These are phyloP conservation scores for Ophiostoma quercus DNA, from an alignment of 2,329 filamentous ascomycete genomes.

Conservation along the genomic window DNA sequence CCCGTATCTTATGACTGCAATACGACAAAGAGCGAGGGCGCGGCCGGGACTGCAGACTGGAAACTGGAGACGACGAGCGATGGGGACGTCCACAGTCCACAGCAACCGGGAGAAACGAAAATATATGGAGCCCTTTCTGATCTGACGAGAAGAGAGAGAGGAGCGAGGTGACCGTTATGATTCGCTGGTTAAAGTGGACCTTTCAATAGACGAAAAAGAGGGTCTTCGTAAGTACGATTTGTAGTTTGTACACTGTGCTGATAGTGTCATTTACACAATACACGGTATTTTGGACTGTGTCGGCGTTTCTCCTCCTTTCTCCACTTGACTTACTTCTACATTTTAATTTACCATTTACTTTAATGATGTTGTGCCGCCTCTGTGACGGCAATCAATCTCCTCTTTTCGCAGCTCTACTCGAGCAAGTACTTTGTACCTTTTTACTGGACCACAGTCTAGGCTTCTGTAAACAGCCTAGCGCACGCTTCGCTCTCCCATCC, in stretches of 20 bases:
- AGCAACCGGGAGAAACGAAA: conserved; percentile 13
- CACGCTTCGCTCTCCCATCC: not conserved
- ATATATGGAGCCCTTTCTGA: conserved; percentile 13
- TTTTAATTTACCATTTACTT: not conserved
- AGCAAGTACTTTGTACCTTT: not conserved
- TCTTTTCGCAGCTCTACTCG: not conserved
- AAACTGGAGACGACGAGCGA: not conserved
- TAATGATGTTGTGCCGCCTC: conserved; percentile 10
- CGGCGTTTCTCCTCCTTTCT: not conserved
- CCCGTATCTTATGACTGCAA: conserved; percentile 8
- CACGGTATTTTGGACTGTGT: not conserved
- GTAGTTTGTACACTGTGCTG: not conserved
- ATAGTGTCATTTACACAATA: not conserved
- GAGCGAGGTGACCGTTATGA: not conserved
- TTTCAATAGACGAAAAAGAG: not conserved
- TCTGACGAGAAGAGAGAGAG: conserved; percentile 10
- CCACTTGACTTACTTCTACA: not conserved
- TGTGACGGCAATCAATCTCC: not conserved
- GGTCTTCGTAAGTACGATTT: not conserved
- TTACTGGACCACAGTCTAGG: not conserved
- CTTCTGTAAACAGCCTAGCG: conserved; percentile 2
- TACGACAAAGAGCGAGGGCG: conserved; percentile 15
- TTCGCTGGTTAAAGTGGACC: not conserved
- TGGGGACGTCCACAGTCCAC: conserved; percentile 13
- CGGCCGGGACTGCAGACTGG: no score